Conservation (phyloP, 257 asterid genomes). For the Handroanthus guayacan region DNA sequence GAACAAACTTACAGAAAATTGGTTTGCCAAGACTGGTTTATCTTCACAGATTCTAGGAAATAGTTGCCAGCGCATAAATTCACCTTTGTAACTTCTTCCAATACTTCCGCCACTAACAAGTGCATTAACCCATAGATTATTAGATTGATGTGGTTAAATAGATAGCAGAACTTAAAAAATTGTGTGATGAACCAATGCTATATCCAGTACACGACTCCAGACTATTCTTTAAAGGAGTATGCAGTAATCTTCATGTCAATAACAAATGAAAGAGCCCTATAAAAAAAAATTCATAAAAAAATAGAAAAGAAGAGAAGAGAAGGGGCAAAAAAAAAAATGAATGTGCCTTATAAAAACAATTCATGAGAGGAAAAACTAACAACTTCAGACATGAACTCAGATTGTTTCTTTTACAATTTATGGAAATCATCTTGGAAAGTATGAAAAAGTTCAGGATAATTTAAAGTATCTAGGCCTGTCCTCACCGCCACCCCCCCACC, state of each 20-base stretch:
- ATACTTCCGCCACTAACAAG: conserved; percentile 94
- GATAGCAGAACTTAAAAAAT: conserved; percentile 1
- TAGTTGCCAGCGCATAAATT: conserved; percentile 89
- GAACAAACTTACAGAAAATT: conserved; percentile 85
- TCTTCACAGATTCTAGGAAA: conserved; percentile 95
- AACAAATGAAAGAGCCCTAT: conserved; percentile 7
- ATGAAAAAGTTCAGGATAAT: neutral
- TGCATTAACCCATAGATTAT: conserved; percentile 34
- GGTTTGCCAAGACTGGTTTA: conserved; percentile 84
- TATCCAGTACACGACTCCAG: conserved; percentile 13
- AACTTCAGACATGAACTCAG: conserved; percentile 6
- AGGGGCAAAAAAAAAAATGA: too few relatives aligned
- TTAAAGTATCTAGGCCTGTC: neutral
- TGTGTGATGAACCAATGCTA: neutral
- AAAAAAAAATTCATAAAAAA: too few relatives aligned
- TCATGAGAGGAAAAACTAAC: conserved; percentile 11
- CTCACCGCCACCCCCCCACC: conserved; percentile 11
- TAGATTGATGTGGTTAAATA: conserved; percentile 12
- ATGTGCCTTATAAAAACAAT: neutral
- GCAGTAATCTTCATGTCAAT: conserved; percentile 14
- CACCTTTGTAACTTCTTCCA: conserved; percentile 95
- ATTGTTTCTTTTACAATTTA: neutral
- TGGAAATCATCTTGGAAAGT: conserved; percentile 7
- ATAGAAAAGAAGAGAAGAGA: too few relatives aligned
- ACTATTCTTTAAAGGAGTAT: neutral